phyloP scores from a whole-genome alignment of 2,329 filamentous ascomycete species.

The Ramularia endophylla region DNA sequence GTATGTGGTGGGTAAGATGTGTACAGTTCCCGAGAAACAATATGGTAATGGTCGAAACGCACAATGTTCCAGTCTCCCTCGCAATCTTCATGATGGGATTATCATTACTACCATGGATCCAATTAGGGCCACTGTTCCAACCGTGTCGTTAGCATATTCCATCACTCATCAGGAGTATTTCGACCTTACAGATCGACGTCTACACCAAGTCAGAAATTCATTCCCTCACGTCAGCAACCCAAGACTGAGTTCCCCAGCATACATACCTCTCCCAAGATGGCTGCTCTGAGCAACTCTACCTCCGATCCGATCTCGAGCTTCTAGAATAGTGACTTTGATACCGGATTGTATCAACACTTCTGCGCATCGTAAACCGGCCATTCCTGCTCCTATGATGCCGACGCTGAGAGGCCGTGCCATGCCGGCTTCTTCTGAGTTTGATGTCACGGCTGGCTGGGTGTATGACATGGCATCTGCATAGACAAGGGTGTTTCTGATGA shows the following conservation, averaged over 20 bases:
- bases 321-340: conserved; percentile 62
- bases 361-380: conserved; percentile 65
- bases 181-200: conserved; percentile 5
- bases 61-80: conserved; percentile 51
- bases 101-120: conserved; percentile 67
- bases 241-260: too few relatives aligned
- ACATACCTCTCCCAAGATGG: conserved; percentile 38
- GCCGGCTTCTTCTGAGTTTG: too few relatives aligned
- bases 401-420: too few relatives aligned
- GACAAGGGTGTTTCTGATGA: too few relatives aligned
- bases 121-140: conserved; percentile 61
- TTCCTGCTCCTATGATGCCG: conserved; percentile 63
- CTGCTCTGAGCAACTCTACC: conserved; percentile 50
- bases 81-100: conserved; percentile 67
- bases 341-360: conserved; percentile 60
- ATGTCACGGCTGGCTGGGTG: too few relatives aligned
- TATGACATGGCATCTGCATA: too few relatives aligned
- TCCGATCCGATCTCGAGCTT: conserved; percentile 61
- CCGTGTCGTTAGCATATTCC: background rate
- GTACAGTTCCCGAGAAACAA: too few relatives aligned
- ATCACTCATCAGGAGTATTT: background rate
- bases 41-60: background rate
- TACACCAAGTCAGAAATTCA: background rate
- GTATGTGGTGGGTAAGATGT: too few relatives aligned
- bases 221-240: background rate